Evolutionary conservation across 1,139 yeast species (phyloP).

Genomic region (Cylindricascospora bacillispora): DNA sequence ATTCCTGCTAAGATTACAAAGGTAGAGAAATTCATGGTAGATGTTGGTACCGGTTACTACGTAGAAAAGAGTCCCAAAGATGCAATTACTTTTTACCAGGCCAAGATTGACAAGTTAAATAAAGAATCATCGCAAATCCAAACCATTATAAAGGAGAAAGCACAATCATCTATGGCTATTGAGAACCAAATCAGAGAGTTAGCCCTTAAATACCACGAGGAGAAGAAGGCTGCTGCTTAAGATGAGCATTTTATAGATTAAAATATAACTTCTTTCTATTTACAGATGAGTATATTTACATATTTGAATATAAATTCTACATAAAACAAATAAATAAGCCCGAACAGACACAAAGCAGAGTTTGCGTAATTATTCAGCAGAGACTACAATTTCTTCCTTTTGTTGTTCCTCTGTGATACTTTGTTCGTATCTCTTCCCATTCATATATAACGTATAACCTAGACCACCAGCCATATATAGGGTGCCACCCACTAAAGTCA

Average conservation of each 20-base stretch:
- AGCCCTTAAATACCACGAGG: conserved; percentile 17
- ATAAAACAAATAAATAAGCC: too few species aligned
- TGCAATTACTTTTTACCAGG: conserved; percentile 60
- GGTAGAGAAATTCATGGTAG: conserved; percentile 67
- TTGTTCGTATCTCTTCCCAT: conserved; percentile 37
- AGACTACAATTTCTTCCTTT: conserved; percentile 44
- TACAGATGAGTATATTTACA: too few species aligned
- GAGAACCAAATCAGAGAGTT: conserved; percentile 23
- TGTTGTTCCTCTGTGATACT: conserved; percentile 28
- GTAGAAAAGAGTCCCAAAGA: conserved; percentile 66
- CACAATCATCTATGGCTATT: conserved; percentile 22
- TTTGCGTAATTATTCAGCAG: conserved; percentile 92
- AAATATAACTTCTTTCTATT: not conserved
- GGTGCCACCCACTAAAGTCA: conserved; percentile 64
- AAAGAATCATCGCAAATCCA: conserved; percentile 66
- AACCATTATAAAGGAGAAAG: conserved; percentile 55
- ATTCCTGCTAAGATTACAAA: conserved; percentile 69
- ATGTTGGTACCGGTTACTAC: conserved; percentile 91
- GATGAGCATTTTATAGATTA: not conserved
- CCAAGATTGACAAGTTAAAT: conserved; percentile 58
- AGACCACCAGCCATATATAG: conserved; percentile 48
- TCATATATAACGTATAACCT: conserved; percentile 48
- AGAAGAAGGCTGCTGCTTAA: conserved; percentile 2
- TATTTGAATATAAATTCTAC: too few species aligned
- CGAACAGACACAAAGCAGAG: conserved; percentile 67